These are phyloP conservation scores for Chrysanthemum makinoi DNA, from an alignment of 129 eudicot genomes.

Conservation along the genomic window DNA sequence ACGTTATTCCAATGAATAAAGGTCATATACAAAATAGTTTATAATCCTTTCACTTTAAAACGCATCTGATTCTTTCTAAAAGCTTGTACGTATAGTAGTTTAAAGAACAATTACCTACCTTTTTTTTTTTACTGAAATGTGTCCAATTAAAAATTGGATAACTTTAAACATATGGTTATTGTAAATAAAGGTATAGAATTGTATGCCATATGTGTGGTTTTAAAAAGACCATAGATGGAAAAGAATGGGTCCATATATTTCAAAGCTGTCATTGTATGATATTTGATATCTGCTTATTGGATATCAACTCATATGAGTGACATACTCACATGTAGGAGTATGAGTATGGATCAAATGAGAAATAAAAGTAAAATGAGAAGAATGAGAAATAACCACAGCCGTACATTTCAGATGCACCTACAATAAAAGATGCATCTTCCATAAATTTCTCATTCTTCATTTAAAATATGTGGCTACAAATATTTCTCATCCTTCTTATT, in stretches of 20 bases:
- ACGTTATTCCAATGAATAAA: background rate
- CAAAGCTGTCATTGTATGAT: background rate
- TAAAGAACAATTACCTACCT: background rate
- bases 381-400: too few relatives aligned
- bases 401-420: too few relatives aligned
- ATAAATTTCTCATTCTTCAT: too few relatives aligned
- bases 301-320: background rate
- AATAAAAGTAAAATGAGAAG: too few relatives aligned
- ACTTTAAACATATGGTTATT: background rate
- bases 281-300: background rate
- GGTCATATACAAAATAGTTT: background rate
- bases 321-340: too few relatives aligned
- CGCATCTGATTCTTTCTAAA: constrained; percentile 18
- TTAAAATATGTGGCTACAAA: too few relatives aligned
- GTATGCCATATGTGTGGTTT: constrained; percentile 30
- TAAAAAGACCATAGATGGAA: constrained; percentile 7
- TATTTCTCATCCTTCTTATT: too few relatives aligned
- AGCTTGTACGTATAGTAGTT: constrained; percentile 19
- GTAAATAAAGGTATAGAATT: constrained; percentile 11
- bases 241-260: background rate
- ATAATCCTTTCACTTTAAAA: background rate
- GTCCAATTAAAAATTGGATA: background rate
- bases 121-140: background rate
- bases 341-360: too few relatives aligned
- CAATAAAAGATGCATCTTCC: too few relatives aligned